Evolutionary conservation across 176 grass and related monocot genomes (phyloP), one percentile per base, ranked within the genome.

Genomic region (Triticum dicoccoides): DNA sequence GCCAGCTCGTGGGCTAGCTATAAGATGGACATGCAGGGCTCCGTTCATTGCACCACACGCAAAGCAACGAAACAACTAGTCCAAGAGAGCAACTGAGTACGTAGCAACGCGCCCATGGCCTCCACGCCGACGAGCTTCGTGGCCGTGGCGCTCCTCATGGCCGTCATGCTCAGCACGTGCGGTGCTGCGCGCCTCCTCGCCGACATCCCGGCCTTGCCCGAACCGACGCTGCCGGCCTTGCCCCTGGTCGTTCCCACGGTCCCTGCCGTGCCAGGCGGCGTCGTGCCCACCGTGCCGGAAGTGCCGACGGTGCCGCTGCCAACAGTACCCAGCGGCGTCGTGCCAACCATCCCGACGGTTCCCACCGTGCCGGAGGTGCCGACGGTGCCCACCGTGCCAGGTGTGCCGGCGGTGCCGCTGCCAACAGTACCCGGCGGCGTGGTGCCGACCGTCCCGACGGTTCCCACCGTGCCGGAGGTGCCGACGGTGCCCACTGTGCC

Each of bases 121-220:
- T 88, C 81, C 78, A 34, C 61, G 10, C 77, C 56, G 27, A 68
- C 64, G 27, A 68, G 69, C 76, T 73, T 84, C 81, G 13, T 80
- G 15, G 39, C 70, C 45, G 21, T 74, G 45, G 59, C 25, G 23
- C 72, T 91, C 65, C 83, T 66, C 82, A 35, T 38, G 51, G 65
- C 79, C 45, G 9, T 54, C 25, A 0, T 87, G 3, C 54, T 85
- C 87, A 17, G 5, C 69, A 63, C 58, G 9, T 90, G 86, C 69
- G 14, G 82, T 1, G 88, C 83, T 17, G 74, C 92, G 6, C 89
- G 89, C 67, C 62, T 24, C 77, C 92, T 90, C 24, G 65, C 59
- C 12, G 83, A 83, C 20, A 0, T 75, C 11, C 87, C 82, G 11
- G 15, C 24, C 24, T 11, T 77, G 11, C 34, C 88, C 0, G 38